Evolutionary conservation across 192 early-diverging fungal species (phyloP).

Genomic region (Coemansia sp.): DNA sequence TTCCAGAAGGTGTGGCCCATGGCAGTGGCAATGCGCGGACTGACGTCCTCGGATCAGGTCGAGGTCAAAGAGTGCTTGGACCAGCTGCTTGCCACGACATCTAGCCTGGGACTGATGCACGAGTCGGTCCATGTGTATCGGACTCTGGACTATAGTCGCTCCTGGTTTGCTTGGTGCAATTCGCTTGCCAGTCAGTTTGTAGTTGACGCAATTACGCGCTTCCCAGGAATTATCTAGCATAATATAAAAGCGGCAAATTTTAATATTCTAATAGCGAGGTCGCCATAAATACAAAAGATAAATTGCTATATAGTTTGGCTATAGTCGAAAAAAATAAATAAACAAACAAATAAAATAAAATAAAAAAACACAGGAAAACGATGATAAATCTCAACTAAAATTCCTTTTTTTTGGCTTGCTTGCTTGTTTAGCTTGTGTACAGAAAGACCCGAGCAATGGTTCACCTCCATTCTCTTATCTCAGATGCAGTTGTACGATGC

Average conservation of each 20-base stretch:
- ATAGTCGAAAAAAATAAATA: neutral
- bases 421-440: no score
- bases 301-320: neutral
- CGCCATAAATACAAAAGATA: neutral
- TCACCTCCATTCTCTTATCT: neutral
- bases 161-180: conserved; percentile 53
- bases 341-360: no score
- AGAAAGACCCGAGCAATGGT: neutral
- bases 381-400: no score
- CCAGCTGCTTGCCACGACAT: conserved; percentile 51
- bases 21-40: conserved; percentile 56
- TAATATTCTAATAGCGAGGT: no score
- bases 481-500: conserved; percentile 47
- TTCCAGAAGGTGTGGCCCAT: conserved; percentile 67
- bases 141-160: conserved; percentile 30
- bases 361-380: no score
- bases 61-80: conserved; percentile 60
- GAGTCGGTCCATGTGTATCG: conserved; percentile 59
- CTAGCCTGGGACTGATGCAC: conserved; percentile 62
- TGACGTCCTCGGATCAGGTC: conserved; percentile 48
- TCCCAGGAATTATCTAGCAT: conserved; percentile 32
- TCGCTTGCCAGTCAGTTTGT: conserved; percentile 39
- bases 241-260: no score
- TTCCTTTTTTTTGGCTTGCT: no score
- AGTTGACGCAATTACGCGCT: conserved; percentile 28